Conservation (phyloP, 495 filamentous ascomycete species). For the Tetracladium marchalianum region DNA sequence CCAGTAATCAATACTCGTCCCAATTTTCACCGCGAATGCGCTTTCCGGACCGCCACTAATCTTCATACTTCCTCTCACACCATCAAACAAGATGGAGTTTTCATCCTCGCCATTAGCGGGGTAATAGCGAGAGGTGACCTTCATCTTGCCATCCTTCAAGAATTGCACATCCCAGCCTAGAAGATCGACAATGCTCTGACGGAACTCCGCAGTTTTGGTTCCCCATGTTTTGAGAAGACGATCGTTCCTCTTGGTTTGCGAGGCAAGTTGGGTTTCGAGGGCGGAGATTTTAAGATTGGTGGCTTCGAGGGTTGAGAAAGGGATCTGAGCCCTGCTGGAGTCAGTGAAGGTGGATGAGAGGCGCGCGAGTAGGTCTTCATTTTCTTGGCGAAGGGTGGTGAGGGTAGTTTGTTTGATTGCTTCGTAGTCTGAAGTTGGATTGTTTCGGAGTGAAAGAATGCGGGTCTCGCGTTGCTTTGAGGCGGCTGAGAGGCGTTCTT, state of each 20-base stretch:
- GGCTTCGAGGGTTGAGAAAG: conserved; percentile 10
- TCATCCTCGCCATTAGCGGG: conserved; percentile 64
- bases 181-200: conserved; percentile 79
- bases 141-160: conserved; percentile 83
- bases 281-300: conserved; percentile 65
- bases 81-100: conserved; percentile 94
- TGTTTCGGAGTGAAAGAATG: conserved; percentile 76
- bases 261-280: conserved; percentile 66
- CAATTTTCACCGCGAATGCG: conserved; percentile 74
- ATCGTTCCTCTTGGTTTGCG: conserved; percentile 72
- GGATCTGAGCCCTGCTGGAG: background rate
- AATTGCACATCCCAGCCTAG: conserved; percentile 92
- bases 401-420: conserved; percentile 74
- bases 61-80: conserved; percentile 92
- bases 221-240: conserved; percentile 86
- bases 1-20: conserved; percentile 82
- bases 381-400: conserved; percentile 67
- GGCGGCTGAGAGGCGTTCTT: conserved; percentile 61
- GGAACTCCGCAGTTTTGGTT: conserved; percentile 82
- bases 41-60: conserved; percentile 82
- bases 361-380: conserved; percentile 67
- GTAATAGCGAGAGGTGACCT: conserved; percentile 71
- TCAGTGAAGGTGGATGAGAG: conserved; percentile 39
- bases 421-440: conserved; percentile 77
- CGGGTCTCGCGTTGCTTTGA: conserved; percentile 69